A percentile compares a stretch with the other conserved stretches of the same genome.
These are phyloP conservation scores for Starmerella lactis-condensi DNA, from an alignment of 805 yeast genomes.

Conservation along the genomic window DNA sequence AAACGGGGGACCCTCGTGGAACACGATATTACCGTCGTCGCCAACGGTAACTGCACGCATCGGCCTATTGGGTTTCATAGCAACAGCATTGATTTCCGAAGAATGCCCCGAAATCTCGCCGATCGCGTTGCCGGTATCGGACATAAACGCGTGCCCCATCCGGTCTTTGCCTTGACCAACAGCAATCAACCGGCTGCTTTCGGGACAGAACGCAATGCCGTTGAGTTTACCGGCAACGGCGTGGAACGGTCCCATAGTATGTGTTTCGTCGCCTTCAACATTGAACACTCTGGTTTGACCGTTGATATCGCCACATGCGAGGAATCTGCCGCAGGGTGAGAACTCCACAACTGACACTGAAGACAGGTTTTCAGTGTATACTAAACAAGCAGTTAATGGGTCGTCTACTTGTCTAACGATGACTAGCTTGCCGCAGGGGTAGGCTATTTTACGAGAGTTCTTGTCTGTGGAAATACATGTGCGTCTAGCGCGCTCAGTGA, in stretches of 20 bases:
- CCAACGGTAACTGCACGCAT: slow-evolving; percentile 84
- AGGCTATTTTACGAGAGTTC: slow-evolving; percentile 47
- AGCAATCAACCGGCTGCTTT: slow-evolving; percentile 66
- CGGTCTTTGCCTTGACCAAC: slow-evolving; percentile 89
- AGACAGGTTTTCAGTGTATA: slow-evolving; percentile 53
- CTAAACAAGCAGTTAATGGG: slow-evolving; percentile 33
- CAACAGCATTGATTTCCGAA: slow-evolving; percentile 63
- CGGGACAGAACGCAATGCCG: slow-evolving; percentile 84
- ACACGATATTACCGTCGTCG: slow-evolving; percentile 72
- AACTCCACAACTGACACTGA: slow-evolving; percentile 70
- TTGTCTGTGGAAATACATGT: slow-evolving; percentile 62
- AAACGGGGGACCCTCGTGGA: slow-evolving; percentile 85
- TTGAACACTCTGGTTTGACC: slow-evolving; percentile 78
- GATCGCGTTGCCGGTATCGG: slow-evolving; percentile 90
- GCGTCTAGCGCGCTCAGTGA: slow-evolving; percentile 51
- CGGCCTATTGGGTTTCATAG: slow-evolving; percentile 72
- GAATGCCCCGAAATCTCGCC: slow-evolving; percentile 94
- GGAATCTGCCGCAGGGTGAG: slow-evolving; percentile 73
- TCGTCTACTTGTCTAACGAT: slow-evolving; percentile 45
- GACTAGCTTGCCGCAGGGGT: slow-evolving; percentile 65
- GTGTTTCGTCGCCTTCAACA: slow-evolving; percentile 31
- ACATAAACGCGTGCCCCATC: slow-evolving; percentile 80
- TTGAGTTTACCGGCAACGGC: slow-evolving; percentile 65
- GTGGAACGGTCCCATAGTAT: slow-evolving; percentile 61
- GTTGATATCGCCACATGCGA: slow-evolving; percentile 82